Conservation (phyloP, 352 stramenopile species). For the Elongisporangium undulatum region DNA sequence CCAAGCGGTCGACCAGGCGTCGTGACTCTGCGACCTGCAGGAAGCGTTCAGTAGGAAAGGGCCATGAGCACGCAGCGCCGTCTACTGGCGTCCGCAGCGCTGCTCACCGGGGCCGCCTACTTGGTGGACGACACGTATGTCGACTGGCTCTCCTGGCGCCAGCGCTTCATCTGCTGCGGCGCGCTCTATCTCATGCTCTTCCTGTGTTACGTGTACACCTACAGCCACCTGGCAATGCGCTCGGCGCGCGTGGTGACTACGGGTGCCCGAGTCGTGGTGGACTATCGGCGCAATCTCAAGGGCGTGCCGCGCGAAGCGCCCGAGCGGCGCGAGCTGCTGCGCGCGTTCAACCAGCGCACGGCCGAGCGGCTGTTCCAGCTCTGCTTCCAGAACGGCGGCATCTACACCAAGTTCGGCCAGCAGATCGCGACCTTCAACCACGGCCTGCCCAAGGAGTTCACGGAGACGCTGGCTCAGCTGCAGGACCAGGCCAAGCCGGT, state of each 20-base stretch:
- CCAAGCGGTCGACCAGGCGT: too few relatives aligned
- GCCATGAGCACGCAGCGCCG: background rate
- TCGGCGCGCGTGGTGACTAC: slow-evolving; percentile 53
- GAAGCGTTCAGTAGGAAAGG: too few relatives aligned
- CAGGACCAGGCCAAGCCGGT: slow-evolving; percentile 90
- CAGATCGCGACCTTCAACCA: slow-evolving; percentile 97
- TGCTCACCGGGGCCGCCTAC: slow-evolving; percentile 30
- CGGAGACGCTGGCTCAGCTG: slow-evolving; percentile 84
- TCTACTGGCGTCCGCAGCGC: slow-evolving; percentile 16
- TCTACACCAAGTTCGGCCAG: slow-evolving; percentile 98
- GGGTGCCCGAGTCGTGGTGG: slow-evolving; percentile 36
- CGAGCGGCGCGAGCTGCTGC: slow-evolving; percentile 59
- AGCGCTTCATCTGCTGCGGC: background rate
- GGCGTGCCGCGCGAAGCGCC: slow-evolving; percentile 28
- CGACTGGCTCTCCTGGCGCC: background rate
- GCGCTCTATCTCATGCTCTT: background rate
- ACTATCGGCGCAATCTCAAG: slow-evolving; percentile 53
- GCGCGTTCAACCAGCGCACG: slow-evolving; percentile 68
- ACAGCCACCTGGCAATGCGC: slow-evolving; percentile 56
- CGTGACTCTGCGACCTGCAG: too few relatives aligned
- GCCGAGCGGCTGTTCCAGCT: slow-evolving; percentile 88
- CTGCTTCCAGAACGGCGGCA: slow-evolving; percentile 92
- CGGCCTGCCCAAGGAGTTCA: slow-evolving; percentile 93
- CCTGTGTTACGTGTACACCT: background rate
- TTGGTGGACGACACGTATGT: slow-evolving; percentile 43